These are phyloP conservation scores for Calonectria ilicicola DNA, from an alignment of 2,329 filamentous ascomycete species.

Conservation along the genomic window DNA sequence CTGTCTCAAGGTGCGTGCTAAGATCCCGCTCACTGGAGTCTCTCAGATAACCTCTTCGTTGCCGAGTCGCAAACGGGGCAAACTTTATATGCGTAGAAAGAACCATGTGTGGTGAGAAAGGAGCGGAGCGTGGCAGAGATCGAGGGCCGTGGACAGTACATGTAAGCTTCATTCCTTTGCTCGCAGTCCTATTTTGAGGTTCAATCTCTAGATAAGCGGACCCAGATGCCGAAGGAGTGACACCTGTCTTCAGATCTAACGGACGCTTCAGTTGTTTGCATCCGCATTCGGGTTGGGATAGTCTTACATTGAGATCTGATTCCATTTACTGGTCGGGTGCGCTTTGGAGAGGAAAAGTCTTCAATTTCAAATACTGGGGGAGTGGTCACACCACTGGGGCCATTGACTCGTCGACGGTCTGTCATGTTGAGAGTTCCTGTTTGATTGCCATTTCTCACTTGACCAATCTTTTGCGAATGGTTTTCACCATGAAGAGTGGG, in stretches of 20 bases:
- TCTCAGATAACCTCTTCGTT: constrained; percentile 85
- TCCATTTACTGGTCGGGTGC: constrained; percentile 73
- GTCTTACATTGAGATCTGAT: constrained; percentile 87
- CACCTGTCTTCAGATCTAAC: constrained; percentile 87
- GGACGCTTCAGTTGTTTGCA: constrained; percentile 30
- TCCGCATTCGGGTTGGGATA: neutral
- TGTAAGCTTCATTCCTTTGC: constrained; percentile 86
- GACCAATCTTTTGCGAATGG: constrained; percentile 24
- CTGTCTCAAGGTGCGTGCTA: constrained; percentile 90
- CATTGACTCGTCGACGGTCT: constrained; percentile 91
- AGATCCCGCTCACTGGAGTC: constrained; percentile 90
- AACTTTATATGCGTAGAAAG: constrained; percentile 96
- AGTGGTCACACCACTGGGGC: constrained; percentile 80
- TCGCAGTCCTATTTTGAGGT: constrained; percentile 56
- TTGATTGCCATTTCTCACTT: constrained; percentile 1
- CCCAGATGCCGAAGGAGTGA: constrained; percentile 93
- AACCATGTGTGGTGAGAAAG: constrained; percentile 92
- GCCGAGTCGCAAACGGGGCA: constrained; percentile 89
- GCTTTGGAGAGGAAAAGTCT: constrained; percentile 56
- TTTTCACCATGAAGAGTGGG: constrained; percentile 32
- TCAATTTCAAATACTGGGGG: constrained; percentile 77
- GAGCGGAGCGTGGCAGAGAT: constrained; percentile 87
- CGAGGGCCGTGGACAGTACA: constrained; percentile 95
- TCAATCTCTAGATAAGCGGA: constrained; percentile 86
- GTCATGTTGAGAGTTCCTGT: constrained; percentile 65